Evolutionary conservation across 495 filamentous ascomycete genomes (phyloP), one percentile per base, ranked within the genome.

Genomic region (Aspergillus egyptiacus): DNA sequence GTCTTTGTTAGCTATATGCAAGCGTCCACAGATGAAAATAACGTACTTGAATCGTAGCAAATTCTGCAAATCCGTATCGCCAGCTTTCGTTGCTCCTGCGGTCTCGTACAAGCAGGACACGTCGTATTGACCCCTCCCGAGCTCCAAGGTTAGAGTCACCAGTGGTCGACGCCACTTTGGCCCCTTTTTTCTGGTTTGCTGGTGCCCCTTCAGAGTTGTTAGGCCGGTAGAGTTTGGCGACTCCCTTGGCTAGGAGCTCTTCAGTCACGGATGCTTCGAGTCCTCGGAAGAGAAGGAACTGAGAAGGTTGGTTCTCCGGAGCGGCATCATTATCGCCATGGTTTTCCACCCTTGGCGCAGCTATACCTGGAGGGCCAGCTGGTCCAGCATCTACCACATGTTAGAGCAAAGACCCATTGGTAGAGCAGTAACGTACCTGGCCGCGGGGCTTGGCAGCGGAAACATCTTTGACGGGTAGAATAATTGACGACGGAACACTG

Each of bases 61-160:
- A 96, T 62, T 96, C 90, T 18, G 86, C 90, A 60, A 96, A 96
- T 0, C 89, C 90, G 57, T 87, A 95, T 38, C 84, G 79, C 82
- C 87, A 91, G 48, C 84, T 90, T 41, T 90, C 85, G 47, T 88
- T 80, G 15, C 72, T 84, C 37, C 73, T 75, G 50, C 85, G 75
- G 56, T 93, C 86, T 38, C 88, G 79, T 50, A 94, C 82, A 8
- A 96, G 69, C 35, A 95, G 73, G 9, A 96, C 79, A 42, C 90
- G 84, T 19, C 82, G 77, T 10, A 96, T 66, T 19, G 85, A 86
- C 13, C 85, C 83, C 22, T 87, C 81, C 30, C 77, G 81, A 6
- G 90, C 91, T 31, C 90, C 90, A 3, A 86, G 66, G 40, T 80
- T 85, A 1, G 82, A 77, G 55, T 85, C 84, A 6, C 79, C 81